Evolutionary conservation across 2,329 filamentous ascomycete species (phyloP), one percentile per base, ranked within the genome.

Genomic region (Penicillium psychrosexuale): DNA sequence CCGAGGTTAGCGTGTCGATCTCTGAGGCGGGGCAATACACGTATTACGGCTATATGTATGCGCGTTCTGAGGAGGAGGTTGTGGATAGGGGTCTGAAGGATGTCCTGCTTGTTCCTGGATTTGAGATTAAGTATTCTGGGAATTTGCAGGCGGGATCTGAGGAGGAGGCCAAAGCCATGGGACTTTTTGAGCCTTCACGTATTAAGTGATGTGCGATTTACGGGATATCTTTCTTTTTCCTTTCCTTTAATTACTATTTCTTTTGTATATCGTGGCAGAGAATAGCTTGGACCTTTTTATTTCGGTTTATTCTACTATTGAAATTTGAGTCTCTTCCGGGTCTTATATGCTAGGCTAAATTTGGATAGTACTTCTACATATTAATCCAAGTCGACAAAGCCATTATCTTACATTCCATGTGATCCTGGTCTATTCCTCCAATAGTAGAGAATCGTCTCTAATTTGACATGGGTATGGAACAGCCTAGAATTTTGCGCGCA

Each of bases 31-130:
- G 24, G 31, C 36, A 34, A 13, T n/a, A 44, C 27, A 33, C 22
- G 31, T 54, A 45, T 44, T 51, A 45, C 24, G 52, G 52, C 8
- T 54, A 51, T 24, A 54, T 54, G 52, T 54, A 39, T 27, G 52
- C 27, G 1, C 2, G 13, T 7, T 44, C 39, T 1, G 39, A 54
- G 34, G 46, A 45, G 3, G 39, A 50, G 17, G 39, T 51, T 27
- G 7, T 51, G 11, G 11, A 51, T n/a, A 50, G 28, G 24, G 52
- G 52, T 2, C 15, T 54, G 2, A 27, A 34, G 27, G 19, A 39
- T 39, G 33, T 13, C 15, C n/a, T 45, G 5, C 39, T 44, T 9
- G 39, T 51, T 22, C 52, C 52, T n/a, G 52, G 52, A 7, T 55
- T 45, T 11, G 13, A 24, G 13, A 28, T 34, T 7, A 55, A 51